Evolutionary conservation across 2,329 filamentous ascomycete species (phyloP).

Genomic region (Fusarium compactum): DNA sequence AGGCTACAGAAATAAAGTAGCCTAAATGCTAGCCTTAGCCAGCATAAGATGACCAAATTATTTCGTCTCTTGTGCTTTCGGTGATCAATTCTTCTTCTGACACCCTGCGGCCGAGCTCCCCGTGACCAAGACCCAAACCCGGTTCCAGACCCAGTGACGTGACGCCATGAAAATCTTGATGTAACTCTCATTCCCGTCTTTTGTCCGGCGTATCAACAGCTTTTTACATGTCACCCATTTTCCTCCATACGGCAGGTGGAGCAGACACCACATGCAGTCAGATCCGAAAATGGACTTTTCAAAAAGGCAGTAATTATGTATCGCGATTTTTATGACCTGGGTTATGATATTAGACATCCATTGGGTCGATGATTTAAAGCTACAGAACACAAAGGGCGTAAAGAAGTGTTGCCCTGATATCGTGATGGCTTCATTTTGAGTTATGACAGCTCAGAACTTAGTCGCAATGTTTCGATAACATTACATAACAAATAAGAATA

Average conservation of each 20-base stretch:
- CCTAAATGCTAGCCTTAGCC: no score
- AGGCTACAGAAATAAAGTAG: no score
- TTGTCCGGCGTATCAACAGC: slow-evolving; percentile 19
- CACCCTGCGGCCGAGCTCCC: slow-evolving; percentile 24
- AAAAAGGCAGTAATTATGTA: neutral
- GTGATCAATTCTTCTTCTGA: no score
- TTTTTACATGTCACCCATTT: slow-evolving; percentile 12
- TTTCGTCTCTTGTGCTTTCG: no score
- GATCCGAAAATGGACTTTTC: neutral
- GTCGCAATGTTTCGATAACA: neutral
- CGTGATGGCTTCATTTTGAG: neutral
- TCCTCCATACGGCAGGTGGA: slow-evolving; percentile 8
- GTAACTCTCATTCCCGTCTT: slow-evolving; percentile 15
- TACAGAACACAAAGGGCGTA: neutral
- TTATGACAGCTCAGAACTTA: neutral
- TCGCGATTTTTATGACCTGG: neutral
- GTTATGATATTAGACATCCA: neutral
- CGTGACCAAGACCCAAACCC: slow-evolving; percentile 25
- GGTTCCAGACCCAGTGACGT: slow-evolving; percentile 8
- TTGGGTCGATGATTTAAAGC: neutral
- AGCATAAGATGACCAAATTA: no score
- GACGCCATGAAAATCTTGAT: slow-evolving; percentile 21
- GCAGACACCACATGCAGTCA: neutral
- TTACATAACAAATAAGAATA: neutral
- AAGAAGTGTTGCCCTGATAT: neutral